Evolutionary conservation across 148 eudicot species (phyloP).

Genomic region (Chenopodium formosanum): DNA sequence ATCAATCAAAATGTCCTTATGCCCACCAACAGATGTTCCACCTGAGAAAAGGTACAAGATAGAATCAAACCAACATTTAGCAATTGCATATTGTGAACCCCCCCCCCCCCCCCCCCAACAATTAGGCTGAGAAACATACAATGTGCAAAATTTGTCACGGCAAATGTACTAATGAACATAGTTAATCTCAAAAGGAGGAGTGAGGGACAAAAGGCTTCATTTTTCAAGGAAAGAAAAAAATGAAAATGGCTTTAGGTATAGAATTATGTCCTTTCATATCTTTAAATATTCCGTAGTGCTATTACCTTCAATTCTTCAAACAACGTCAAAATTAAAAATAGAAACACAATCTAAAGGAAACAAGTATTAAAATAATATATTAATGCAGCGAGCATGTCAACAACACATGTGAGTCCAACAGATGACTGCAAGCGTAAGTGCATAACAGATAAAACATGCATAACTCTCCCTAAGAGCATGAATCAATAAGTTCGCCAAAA

Average conservation of each 20-base stretch:
- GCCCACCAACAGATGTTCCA: slow-evolving; percentile 47
- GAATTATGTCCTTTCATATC: background rate
- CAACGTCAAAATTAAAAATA: background rate
- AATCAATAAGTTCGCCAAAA: background rate
- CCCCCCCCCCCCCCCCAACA: background rate
- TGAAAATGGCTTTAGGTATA: background rate
- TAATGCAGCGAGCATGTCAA: background rate
- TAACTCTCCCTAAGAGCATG: background rate
- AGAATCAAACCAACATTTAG: background rate
- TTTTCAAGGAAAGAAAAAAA: background rate
- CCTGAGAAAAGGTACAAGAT: slow-evolving; percentile 37
- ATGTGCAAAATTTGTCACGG: too few relatives aligned
- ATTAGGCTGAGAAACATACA: background rate
- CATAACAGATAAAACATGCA: background rate
- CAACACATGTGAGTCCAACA: background rate
- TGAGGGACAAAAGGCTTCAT: background rate
- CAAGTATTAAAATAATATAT: too few relatives aligned
- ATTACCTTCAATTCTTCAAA: too few relatives aligned
- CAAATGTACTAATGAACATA: background rate
- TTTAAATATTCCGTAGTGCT: background rate
- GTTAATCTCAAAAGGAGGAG: background rate
- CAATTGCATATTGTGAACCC: background rate
- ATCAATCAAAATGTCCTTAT: slow-evolving; percentile 73
- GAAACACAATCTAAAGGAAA: background rate
- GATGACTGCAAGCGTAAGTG: background rate